phyloP scores from a whole-genome alignment of 208 protist genomes.

The Leishmania tarentolae region DNA sequence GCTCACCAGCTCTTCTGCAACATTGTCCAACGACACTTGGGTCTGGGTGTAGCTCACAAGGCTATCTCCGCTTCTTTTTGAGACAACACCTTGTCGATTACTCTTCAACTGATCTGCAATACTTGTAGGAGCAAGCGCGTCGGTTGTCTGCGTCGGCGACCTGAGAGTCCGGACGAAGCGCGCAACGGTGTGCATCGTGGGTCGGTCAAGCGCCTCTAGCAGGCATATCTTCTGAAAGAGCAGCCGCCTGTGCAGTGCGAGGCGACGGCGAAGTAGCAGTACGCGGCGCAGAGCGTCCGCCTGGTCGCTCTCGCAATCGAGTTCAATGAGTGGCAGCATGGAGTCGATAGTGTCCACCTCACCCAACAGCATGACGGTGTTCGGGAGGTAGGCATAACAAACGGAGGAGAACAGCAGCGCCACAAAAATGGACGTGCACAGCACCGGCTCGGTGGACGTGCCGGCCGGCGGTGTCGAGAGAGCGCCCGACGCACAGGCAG shows the following conservation, averaged over 20 bases:
- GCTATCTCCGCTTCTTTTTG: background rate
- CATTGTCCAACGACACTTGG: background rate
- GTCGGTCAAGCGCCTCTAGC: conserved; percentile 39
- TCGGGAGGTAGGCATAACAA: conserved; percentile 51
- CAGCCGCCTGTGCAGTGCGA: conserved; percentile 50
- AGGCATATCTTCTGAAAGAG: conserved; percentile 59
- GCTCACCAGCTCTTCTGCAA: background rate
- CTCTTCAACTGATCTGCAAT: background rate
- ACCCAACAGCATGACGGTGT: conserved; percentile 45
- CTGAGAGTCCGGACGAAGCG: conserved; percentile 30
- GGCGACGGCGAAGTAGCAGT: conserved; percentile 49
- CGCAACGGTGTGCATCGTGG: conserved; percentile 36
- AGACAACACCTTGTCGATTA: background rate
- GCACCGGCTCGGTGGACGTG: background rate
- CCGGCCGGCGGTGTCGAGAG: background rate
- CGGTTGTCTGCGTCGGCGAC: background rate
- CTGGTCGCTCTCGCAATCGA: conserved; percentile 61
- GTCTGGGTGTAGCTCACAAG: background rate
- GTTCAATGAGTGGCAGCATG: conserved; percentile 56
- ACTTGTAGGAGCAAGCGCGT: background rate
- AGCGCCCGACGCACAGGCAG: background rate
- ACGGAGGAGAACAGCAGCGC: conserved; percentile 40
- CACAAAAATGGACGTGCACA: conserved; percentile 39
- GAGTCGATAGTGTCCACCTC: conserved; percentile 72
- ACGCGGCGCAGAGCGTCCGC: conserved; percentile 65